Evolutionary conservation across 2,329 filamentous ascomycete genomes (phyloP), one percentile per base, ranked within the genome.

Genomic region (Cladosporium sp.): DNA sequence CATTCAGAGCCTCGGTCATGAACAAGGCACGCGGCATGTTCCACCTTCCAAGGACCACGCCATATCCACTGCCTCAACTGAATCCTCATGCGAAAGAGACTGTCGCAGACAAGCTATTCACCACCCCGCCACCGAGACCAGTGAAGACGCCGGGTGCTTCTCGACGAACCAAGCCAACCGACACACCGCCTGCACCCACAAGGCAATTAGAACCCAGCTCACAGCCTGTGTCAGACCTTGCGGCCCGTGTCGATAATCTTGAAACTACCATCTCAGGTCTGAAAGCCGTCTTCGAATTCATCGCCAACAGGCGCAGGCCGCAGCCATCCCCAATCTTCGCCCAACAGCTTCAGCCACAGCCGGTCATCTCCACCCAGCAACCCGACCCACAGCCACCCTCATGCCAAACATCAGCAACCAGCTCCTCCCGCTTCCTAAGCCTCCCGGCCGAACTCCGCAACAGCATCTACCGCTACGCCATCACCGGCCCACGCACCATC

Each of bases 391-490:
- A 21, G 14, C 8, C n/a, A 21, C 8, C 10, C 6, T 18, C 54
- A 23, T n/a, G 5, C 18, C 11, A 10, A 7, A 4, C 48, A 28
- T 21, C 54, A 18, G 10, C 5, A 8, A 57, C n/a, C n/a, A 39
- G 14, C 18, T 30, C 16, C 26, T 34, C n/a, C n/a, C 48, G 32
- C 23, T 13, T 64, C 26, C 26, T 57, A 1, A 26, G 14, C 11
- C 61, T 64, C 25, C 61, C 61, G 11, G 51, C 34, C 25, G 61
- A 64, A 21, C 36, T 64, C 5, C 34, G 53, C 5, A 64, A 64
- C 43, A 25, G 54, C n/a, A 64, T 64, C 53, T 64, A 64, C 61
- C 32, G 30, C 59, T 43, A 18, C 48, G 25, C 59, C n/a, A 32
- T 62, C 23, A 3, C 21, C 46, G 14, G 34, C 8, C 11, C 13